A percentile compares a stretch with the other conserved stretches of the same genome.
These are phyloP conservation scores for Trichoderma endophyticum DNA, from an alignment of 2,329 filamentous ascomycete genomes.

Conservation along the genomic window DNA sequence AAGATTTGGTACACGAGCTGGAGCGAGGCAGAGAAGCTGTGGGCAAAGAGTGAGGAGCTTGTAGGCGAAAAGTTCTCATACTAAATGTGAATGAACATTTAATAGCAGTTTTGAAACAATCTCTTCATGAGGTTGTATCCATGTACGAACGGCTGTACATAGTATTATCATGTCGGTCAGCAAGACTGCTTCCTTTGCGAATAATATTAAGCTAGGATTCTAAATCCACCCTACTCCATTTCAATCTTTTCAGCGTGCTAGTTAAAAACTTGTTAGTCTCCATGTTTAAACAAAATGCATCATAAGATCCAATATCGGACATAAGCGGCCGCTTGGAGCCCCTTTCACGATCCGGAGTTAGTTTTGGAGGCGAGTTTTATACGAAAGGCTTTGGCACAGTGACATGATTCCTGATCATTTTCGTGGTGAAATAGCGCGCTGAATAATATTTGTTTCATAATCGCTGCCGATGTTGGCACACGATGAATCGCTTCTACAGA, in stretches of 20 bases:
- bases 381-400: background rate
- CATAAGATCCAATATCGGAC: background rate
- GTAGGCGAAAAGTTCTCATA: background rate
- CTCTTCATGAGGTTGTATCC: background rate
- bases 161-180: background rate
- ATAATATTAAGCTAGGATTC: background rate
- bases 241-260: background rate
- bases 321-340: background rate
- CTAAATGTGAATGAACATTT: background rate
- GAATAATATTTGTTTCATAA: background rate
- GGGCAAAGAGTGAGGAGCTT: constrained; percentile 7
- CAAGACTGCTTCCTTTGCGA: background rate
- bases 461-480: background rate
- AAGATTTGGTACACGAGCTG: constrained; percentile 5
- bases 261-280: background rate
- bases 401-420: background rate
- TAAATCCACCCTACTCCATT: background rate
- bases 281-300: background rate
- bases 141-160: background rate
- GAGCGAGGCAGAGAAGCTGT: background rate
- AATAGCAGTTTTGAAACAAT: background rate
- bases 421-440: background rate
- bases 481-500: background rate
- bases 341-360: background rate
- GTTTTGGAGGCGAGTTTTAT: background rate